These are phyloP conservation scores for Beta lomatogona DNA, from an alignment of 179 eudicot species.

Conservation along the genomic window DNA sequence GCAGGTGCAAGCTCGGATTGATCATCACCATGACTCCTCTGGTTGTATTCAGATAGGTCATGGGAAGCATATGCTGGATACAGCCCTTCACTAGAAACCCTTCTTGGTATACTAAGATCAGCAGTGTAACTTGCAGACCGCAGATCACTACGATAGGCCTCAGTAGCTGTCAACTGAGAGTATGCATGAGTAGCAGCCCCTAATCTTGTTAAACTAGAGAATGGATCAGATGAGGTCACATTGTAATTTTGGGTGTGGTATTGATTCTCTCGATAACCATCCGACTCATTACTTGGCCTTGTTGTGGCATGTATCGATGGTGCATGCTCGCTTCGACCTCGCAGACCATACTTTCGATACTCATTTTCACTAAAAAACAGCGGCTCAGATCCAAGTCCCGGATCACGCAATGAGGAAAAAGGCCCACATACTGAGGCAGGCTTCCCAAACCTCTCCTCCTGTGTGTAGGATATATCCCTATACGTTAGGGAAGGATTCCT, in stretches of 20 bases:
- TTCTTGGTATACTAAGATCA: slow-evolving; percentile 33
- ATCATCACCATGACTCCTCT: slow-evolving; percentile 27
- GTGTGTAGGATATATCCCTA: slow-evolving; percentile 3
- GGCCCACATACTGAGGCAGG: slow-evolving; percentile 25
- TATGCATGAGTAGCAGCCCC: slow-evolving; percentile 32
- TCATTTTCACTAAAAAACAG: slow-evolving; percentile 52
- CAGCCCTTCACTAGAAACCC: slow-evolving; percentile 29
- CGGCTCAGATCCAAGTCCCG: slow-evolving; percentile 22
- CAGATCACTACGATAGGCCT: slow-evolving; percentile 26
- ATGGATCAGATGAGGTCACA: slow-evolving; percentile 46
- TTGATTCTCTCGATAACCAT: slow-evolving; percentile 25
- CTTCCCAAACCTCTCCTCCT: slow-evolving; percentile 25
- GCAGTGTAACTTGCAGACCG: slow-evolving; percentile 2
- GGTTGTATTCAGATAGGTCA: slow-evolving; percentile 37
- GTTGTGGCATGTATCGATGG: slow-evolving; percentile 20
- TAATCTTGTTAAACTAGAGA: slow-evolving; percentile 33
- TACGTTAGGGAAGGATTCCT: not conserved
- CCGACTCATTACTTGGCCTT: slow-evolving; percentile 20
- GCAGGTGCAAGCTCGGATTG: slow-evolving; percentile 34
- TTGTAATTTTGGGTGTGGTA: slow-evolving; percentile 37
- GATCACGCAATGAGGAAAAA: slow-evolving; percentile 22
- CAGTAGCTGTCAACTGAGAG: slow-evolving; percentile 29
- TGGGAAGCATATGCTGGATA: slow-evolving; percentile 39
- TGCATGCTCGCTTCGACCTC: slow-evolving; percentile 34
- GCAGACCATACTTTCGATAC: slow-evolving; percentile 56